phyloP scores from a whole-genome alignment of 176 grass and related monocot species.

The Secale cereale region DNA sequence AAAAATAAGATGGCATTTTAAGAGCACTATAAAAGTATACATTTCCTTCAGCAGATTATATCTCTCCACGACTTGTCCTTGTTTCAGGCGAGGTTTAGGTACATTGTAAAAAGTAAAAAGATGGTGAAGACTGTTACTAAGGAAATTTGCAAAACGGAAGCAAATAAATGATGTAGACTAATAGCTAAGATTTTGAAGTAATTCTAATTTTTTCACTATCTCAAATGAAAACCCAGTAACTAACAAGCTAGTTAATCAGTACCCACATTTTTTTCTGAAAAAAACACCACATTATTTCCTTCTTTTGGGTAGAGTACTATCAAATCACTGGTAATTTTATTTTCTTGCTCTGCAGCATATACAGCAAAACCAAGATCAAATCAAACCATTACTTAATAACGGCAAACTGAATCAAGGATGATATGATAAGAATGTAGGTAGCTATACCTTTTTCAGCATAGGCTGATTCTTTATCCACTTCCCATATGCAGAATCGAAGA shows the following conservation, averaged over 20 bases:
- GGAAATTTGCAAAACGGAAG: not conserved
- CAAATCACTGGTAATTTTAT: too few species aligned
- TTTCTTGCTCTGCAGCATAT: not conserved
- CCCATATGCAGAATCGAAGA: slow-evolving; percentile 57
- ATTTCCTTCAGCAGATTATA: not conserved
- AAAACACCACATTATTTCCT: too few species aligned
- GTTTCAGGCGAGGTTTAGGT: not conserved
- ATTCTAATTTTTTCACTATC: not conserved
- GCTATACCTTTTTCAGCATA: slow-evolving; percentile 66
- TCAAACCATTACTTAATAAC: not conserved
- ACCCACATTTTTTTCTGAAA: too few species aligned
- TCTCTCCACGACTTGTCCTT: not conserved
- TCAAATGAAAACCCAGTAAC: too few species aligned
- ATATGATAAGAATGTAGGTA: not conserved
- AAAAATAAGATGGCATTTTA: too few species aligned
- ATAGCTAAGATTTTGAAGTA: slow-evolving; percentile 11
- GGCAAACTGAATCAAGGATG: not conserved
- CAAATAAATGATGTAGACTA: not conserved
- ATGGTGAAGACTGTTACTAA: not conserved
- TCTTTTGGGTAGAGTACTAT: too few species aligned
- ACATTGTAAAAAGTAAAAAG: not conserved
- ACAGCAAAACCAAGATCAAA: not conserved
- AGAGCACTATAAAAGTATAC: not conserved
- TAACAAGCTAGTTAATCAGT: too few species aligned
- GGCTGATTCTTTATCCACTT: slow-evolving; percentile 55